Evolutionary conservation across 768 basidiomycete genomes (phyloP).

Genomic region (Naganishia vishniacii): DNA sequence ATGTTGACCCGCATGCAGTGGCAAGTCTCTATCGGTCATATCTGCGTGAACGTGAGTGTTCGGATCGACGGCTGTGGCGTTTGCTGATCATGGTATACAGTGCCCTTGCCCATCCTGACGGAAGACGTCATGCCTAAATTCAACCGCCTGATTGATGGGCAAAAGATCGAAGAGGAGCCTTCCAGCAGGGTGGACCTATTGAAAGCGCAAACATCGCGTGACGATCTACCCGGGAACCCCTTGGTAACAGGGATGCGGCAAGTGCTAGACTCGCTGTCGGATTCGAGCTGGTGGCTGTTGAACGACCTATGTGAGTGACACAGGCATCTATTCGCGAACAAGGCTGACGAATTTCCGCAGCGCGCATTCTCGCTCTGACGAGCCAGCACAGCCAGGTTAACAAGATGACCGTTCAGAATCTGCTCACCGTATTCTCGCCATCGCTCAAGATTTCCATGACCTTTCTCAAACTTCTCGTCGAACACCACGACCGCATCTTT

Average conservation of each 20-base stretch:
- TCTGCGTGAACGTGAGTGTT: constrained; percentile 75
- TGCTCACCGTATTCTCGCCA: constrained; percentile 81
- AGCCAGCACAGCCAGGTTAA: constrained; percentile 64
- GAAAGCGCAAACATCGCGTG: constrained; percentile 21
- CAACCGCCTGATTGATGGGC: constrained; percentile 17
- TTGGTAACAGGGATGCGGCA: constrained; percentile 51
- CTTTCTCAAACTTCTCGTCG: constrained; percentile 39
- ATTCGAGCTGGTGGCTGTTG: constrained; percentile 76
- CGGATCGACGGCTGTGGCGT: background rate
- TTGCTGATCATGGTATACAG: constrained; percentile 51
- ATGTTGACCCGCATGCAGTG: constrained; percentile 90
- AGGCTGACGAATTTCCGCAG: background rate
- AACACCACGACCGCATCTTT: constrained; percentile 35
- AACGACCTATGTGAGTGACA: constrained; percentile 63
- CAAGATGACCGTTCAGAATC: constrained; percentile 86
- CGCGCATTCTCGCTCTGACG: constrained; percentile 64
- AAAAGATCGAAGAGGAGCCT: constrained; percentile 25
- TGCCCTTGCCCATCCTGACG: constrained; percentile 81
- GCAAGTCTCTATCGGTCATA: constrained; percentile 88
- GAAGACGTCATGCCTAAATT: constrained; percentile 43
- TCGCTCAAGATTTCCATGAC: constrained; percentile 43
- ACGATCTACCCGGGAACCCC: constrained; percentile 35
- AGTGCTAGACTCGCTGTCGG: constrained; percentile 24
- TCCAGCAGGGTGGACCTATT: constrained; percentile 27
- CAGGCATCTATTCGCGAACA: background rate